phyloP scores from a whole-genome alignment of 257 asterid genomes.

The Rhazya stricta region DNA sequence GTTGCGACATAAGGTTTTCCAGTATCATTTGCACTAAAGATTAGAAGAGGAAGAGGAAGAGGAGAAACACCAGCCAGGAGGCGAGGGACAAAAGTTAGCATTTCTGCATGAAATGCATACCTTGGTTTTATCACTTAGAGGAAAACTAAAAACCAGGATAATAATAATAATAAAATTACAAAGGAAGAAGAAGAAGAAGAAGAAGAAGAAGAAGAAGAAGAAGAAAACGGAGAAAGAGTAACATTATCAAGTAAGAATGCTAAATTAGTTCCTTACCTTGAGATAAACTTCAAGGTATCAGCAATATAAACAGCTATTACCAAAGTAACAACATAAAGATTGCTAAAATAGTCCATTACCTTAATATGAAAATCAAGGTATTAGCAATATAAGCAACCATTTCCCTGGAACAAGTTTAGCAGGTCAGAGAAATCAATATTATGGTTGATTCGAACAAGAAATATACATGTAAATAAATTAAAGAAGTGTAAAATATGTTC shows the following conservation, averaged over 20 bases:
- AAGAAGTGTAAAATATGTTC: neutral
- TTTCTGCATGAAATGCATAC: neutral
- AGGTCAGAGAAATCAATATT: conserved; percentile 18
- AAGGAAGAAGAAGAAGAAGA: neutral
- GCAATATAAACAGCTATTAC: conserved; percentile 90
- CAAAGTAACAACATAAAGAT: conserved; percentile 12
- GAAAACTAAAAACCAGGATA: no score
- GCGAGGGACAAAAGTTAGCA: neutral
- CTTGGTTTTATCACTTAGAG: neutral
- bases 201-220: no score
- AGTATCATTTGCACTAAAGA: neutral
- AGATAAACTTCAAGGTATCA: conserved; percentile 76
- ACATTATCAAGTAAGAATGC: neutral
- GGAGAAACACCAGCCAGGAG: neutral
- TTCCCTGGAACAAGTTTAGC: conserved; percentile 69
- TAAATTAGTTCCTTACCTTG: conserved; percentile 49
- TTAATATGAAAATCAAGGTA: conserved; percentile 87
- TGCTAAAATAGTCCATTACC: conserved; percentile 40
- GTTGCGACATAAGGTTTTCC: neutral
- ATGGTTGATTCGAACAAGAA: conserved; percentile 9
- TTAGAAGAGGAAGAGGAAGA: neutral
- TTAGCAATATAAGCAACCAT: conserved; percentile 95
- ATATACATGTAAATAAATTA: neutral
- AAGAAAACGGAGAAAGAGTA: no score
- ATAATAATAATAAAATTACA: no score